Evolutionary conservation across 192 early-diverging fungal species (phyloP), one percentile per base, ranked within the genome.

Genomic region (Lobosporangium transversale): DNA sequence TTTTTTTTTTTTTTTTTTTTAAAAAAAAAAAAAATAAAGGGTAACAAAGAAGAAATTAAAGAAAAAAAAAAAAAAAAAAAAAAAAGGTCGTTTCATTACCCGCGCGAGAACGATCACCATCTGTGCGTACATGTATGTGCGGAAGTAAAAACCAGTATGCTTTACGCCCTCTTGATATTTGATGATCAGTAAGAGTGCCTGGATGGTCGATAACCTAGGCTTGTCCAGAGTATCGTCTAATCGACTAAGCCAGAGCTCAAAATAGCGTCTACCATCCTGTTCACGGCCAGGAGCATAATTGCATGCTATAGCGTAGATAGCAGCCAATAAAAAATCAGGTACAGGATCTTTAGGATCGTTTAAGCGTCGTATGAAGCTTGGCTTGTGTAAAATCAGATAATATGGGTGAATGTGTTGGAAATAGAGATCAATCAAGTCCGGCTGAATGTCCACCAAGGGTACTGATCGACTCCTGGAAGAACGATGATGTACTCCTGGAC

Each of bases 391-490:
- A 24, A 88, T 71, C 4, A 85, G 83, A 18, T 79, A 42, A 47
- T 86, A 86, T 7, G 78, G 82, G 50, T 88, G 86, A 1, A 88
- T 79, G 67, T 86, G 68, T 18, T 79, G 50, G 45, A 88, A 88
- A 40, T 88, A 88, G 2, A 69, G 35, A 15, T 83, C 71, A 10
- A 84, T 70, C 12, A 81, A 31, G 43, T 81, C 50, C 21, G 60
- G 48, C 11, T 62, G 60, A 24, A 71, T 63, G 26, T 71, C 69
- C 11, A 71, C 48, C 37, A 63, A 4, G 1, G 69, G 69, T 12
- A 71, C 60, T 8, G 69, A 71, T 48, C 69, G 52, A 48, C 60
- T 62, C 48, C 60, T 54, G 8, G 54, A 51, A 3, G 69, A 71
- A 0, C 54, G 59, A 9, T 63, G 60, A 27, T 51, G 52, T 3